Evolutionary conservation across 2,329 filamentous ascomycete species (phyloP), one percentile per base, ranked within the genome.

Genomic region (Whalleya microplaca): DNA sequence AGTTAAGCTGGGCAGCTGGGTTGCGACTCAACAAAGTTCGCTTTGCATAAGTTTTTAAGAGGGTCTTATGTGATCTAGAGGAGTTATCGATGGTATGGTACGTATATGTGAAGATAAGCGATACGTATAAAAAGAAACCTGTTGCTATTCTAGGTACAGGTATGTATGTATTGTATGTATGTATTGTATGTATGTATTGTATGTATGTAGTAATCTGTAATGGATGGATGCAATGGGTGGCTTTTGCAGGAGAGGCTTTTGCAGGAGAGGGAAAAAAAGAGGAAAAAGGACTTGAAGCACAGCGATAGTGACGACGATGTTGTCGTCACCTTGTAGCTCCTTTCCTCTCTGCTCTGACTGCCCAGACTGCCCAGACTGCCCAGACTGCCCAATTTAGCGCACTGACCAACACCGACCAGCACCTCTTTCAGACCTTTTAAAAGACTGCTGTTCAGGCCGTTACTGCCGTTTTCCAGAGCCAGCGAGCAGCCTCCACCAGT

Each of bases 301-400:
- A 48, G 54, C 53, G 29, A 53, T 41, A 55, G 47, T 56, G 50
- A 58, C 52, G 50, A 55, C 58, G 59, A 60, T 60, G 60, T 56
- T 63, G 58, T 63, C 60, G 60, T 63, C 60, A 62, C 60, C 60
- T 62, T 56, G 60, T 52, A 52, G 41, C 46, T 48, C 45, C 45
- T 37, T 21, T 21, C 21, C 21, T 21, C 19, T 45, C 43, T 27
- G n/a, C 44, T 23, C 21, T n/a, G n/a, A n/a, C n/a, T n/a, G n/a
- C n/a, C n/a, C n/a, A n/a, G n/a, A n/a, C n/a, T n/a, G n/a, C n/a
- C n/a, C n/a, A n/a, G n/a, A n/a, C n/a, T n/a, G n/a, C n/a, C n/a
- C n/a, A n/a, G 32, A 37, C 32, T 37, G 32, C 32, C 32, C 32
- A 37, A 37, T 14, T 14, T 3, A 16, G 32, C 32, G 32, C 32